Percentiles rank a stretch among this genome's conserved stretches.
These are phyloP conservation scores for Neotropicomus parvogracilis DNA, from an alignment of 1,284 basidiomycete genomes.

Conservation along the genomic window DNA sequence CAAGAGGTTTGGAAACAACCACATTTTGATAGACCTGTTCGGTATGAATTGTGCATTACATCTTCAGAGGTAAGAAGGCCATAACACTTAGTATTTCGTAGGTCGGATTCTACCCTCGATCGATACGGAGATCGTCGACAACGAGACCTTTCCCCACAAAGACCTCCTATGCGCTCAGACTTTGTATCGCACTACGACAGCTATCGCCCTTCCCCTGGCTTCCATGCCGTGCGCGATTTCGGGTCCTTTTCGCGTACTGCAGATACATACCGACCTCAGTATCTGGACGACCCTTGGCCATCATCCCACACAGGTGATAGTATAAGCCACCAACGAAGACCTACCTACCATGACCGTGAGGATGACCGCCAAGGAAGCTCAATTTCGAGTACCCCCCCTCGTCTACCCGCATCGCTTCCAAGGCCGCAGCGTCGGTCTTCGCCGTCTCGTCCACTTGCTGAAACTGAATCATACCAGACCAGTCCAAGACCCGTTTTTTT, in stretches of 20 bases:
- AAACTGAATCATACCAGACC: conserved; percentile 9
- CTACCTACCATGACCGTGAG: conserved; percentile 20
- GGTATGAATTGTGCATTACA: conserved; percentile 26
- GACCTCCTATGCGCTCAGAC: conserved; percentile 29
- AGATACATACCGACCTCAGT: conserved; percentile 41
- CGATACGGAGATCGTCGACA: conserved; percentile 33
- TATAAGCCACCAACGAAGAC: conserved; percentile 16
- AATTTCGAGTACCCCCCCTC: conserved; percentile 36
- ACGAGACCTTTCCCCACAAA: conserved; percentile 37
- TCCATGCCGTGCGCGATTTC: conserved; percentile 31
- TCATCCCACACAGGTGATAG: conserved; percentile 22
- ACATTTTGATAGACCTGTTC: conserved; percentile 37
- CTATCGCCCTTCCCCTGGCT: conserved; percentile 39
- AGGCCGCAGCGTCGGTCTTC: conserved; percentile 22
- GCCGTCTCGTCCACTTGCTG: conserved; percentile 13
- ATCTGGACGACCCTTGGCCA: conserved; percentile 29
- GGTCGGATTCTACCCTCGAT: conserved; percentile 27
- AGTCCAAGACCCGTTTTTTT: conserved; percentile 5
- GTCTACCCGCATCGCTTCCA: conserved; percentile 14
- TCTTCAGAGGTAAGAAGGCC: conserved; percentile 23
- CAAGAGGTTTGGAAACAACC: conserved; percentile 66
- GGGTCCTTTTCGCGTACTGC: conserved; percentile 34
- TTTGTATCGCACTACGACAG: conserved; percentile 36
- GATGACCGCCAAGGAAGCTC: conserved; percentile 32
- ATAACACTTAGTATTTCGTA: conserved; percentile 20